Conservation (phyloP, 305 asterid genomes). For the Fraxinus floribunda region DNA sequence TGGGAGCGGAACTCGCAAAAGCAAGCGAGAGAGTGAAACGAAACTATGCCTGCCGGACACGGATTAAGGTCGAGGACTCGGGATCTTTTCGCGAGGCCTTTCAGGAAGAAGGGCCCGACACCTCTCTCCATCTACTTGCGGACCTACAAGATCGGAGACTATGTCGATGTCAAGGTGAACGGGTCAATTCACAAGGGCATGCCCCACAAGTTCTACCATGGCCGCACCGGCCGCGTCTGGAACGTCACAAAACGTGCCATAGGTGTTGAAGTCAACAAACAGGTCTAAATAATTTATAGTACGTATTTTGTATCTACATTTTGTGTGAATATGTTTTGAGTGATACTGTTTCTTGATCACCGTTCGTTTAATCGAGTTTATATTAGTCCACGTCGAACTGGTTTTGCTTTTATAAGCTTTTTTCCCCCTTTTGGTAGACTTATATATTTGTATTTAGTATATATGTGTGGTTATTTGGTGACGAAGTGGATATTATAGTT, state of each 20-base stretch:
- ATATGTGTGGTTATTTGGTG: not conserved
- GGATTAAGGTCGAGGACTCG: conserved; percentile 43
- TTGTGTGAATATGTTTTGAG: not conserved
- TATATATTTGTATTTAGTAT: too few species aligned
- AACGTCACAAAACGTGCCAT: conserved; percentile 50
- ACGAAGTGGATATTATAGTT: not conserved
- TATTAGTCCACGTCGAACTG: not conserved
- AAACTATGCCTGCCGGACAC: conserved; percentile 51
- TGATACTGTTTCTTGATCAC: not conserved
- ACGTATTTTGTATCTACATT: not conserved
- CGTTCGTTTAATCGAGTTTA: too few species aligned
- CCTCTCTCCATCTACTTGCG: not conserved
- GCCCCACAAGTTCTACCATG: not conserved
- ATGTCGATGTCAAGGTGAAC: not conserved
- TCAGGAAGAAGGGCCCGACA: conserved; percentile 39
- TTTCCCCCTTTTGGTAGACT: not conserved
- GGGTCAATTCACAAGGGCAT: not conserved
- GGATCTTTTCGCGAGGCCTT: conserved; percentile 41
- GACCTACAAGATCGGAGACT: not conserved
- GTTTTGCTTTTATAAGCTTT: not conserved
- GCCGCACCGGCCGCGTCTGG: conserved; percentile 46
- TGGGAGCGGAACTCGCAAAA: not conserved
- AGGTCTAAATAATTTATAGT: conserved; percentile 22
- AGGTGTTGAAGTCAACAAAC: conserved; percentile 49
- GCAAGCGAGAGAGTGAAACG: not conserved